Base-by-base conservation (phyloP, 1,284 basidiomycete species). In the Moesziomyces parantarcticus region DNA sequence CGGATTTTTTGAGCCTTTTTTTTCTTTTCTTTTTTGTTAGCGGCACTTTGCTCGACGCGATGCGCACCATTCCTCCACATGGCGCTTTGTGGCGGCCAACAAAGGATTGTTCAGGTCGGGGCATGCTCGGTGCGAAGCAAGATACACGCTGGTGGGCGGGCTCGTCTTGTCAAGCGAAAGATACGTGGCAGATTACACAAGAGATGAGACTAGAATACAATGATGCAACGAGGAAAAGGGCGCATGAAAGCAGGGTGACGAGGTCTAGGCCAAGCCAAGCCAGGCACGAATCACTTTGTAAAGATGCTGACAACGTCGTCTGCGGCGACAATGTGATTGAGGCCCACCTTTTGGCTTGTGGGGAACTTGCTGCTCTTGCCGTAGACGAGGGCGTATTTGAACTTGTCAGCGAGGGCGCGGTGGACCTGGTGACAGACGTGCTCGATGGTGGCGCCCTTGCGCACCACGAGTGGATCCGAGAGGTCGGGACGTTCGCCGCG, bases 401-500 rank as follows among this genome's bases (percentile, higher is more conserved):
- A 97, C 81, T 97, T 95, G 5, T 92, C 88, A 5, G 91, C 92
- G 18, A 99, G 87, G 23, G 92, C 92, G 58, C 93, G 88, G 85
- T 97, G 94, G 49, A 97, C 92, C 56, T 70, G 71, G 48, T 80
- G 75, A 50, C 78, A 80, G 40, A 85, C 67, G 26, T 92, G 92
- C 87, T 97, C 96, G 63, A 98, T 92, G 0, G 93, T 95, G 2
- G 95, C 93, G 1, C 95, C 96, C 79, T 89, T 92, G 55, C 95
- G 88, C 73, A 97, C 85, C 82, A 94, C 95, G 50, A 98, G 90
- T n/a, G 96, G 96, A 85, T 98, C 96, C 1, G 87, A 85, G 20
- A 98, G 85, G 83, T 98, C 96, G 3, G 96, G 94, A 75, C 77
- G 51, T 34, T 88, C 92, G n/a, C 95, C 96, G 48, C 96, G 89